A percentile compares a stretch with the other conserved stretches of the same genome.
Conservation (phyloP, 805 yeast species). For the Saturnispora ahearnii region DNA sequence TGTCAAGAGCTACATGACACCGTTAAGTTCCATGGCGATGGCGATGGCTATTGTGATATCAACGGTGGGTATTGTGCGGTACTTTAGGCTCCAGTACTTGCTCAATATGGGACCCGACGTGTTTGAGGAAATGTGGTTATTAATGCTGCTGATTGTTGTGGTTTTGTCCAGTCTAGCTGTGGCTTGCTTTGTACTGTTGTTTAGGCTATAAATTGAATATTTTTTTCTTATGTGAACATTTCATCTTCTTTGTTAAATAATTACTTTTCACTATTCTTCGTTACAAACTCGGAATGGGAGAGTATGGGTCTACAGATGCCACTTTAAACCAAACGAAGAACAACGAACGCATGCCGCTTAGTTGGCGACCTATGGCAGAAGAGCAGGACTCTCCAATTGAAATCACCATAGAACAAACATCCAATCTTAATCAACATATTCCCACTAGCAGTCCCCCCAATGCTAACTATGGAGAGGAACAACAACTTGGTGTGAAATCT, state of each 20-base stretch:
- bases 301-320: not conserved
- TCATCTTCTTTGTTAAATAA: not conserved
- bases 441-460: not conserved
- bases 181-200: conserved; percentile 4
- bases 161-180: conserved; percentile 1
- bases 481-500: conserved; percentile 10
- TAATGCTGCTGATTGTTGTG: not conserved
- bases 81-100: not conserved
- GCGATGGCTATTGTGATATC: not conserved
- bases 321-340: not conserved
- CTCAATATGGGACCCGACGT: conserved; percentile 1
- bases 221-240: not conserved
- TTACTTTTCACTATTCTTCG: not conserved
- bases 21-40: conserved; percentile 5
- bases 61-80: not conserved
- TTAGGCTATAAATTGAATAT: not conserved
- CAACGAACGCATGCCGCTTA: not conserved
- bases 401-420: no score
- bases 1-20: conserved; percentile 1
- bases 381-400: no score
- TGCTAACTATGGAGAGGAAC: not conserved
- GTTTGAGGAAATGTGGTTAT: conserved; percentile 6
- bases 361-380: not conserved
- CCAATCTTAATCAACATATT: not conserved
- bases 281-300: not conserved